Conservation (phyloP, 129 eudicot genomes). For the Arctium lappa region DNA sequence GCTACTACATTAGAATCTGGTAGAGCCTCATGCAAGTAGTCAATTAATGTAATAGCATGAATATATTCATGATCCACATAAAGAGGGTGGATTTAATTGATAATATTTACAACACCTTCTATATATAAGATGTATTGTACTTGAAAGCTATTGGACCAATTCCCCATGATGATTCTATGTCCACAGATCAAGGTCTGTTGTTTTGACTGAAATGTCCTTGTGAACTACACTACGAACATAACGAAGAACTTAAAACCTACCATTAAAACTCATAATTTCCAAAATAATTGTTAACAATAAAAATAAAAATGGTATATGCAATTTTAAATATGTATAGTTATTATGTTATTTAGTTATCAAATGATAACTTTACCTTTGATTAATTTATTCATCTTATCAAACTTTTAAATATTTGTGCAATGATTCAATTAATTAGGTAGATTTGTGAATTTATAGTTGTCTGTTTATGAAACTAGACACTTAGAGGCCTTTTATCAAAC, state of each 20-base stretch:
- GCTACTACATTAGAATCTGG: slow-evolving; percentile 7
- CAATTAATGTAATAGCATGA: slow-evolving; percentile 36
- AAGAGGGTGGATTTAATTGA: slow-evolving; percentile 12
- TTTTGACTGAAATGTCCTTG: slow-evolving; percentile 1
- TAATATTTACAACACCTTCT: background rate
- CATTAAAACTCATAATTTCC: background rate
- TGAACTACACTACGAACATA: background rate
- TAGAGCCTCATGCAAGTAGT: slow-evolving; percentile 33
- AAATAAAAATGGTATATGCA: background rate
- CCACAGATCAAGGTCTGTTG: background rate
- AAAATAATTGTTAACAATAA: no score
- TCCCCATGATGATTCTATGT: slow-evolving; percentile 25
- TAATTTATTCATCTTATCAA: no score
- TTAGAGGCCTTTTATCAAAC: no score
- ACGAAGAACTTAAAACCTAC: background rate
- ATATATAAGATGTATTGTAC: background rate
- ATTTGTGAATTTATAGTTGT: no score
- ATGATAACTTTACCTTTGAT: no score
- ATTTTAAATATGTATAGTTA: background rate
- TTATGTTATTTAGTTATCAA: background rate
- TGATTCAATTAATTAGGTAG: no score
- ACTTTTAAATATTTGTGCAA: no score
- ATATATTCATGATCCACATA: slow-evolving; percentile 39
- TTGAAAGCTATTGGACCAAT: slow-evolving; percentile 25
- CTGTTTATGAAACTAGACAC: no score